Evolutionary conservation across 78 protist genomes (phyloP).

Genomic region (Dictyostelium brefeldianum): DNA sequence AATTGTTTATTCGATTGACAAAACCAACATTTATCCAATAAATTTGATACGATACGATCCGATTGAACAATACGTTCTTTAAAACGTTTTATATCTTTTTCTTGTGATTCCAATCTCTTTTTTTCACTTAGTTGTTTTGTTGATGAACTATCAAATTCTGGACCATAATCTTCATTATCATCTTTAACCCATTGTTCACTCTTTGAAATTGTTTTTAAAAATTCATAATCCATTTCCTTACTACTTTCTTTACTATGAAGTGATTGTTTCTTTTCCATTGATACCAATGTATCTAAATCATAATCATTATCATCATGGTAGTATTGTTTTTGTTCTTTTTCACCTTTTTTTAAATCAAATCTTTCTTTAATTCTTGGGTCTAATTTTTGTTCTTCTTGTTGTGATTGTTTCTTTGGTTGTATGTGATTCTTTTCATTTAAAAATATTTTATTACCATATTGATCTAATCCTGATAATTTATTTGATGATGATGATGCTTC

Average conservation of each 20-base stretch:
- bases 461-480: slow-evolving; percentile 68
- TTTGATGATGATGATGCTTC: background rate
- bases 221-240: slow-evolving; percentile 64
- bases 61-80: slow-evolving; percentile 26
- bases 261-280: slow-evolving; percentile 29
- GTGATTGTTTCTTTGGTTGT: background rate
- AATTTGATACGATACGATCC: background rate
- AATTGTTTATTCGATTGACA: background rate
- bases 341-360: slow-evolving; percentile 16
- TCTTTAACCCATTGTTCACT: slow-evolving; percentile 33
- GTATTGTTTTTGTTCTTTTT: slow-evolving; percentile 21
- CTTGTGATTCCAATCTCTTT: slow-evolving; percentile 26
- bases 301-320: slow-evolving; percentile 57
- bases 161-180: slow-evolving; percentile 77
- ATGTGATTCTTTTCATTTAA: slow-evolving; percentile 21
- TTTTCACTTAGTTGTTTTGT: background rate
- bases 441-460: slow-evolving; percentile 69
- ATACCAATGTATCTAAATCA: slow-evolving; percentile 50
- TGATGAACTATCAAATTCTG: slow-evolving; percentile 3
- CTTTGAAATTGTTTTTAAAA: slow-evolving; percentile 31
- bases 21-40: slow-evolving; percentile 64
- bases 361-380: background rate
- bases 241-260: background rate
- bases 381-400: background rate
- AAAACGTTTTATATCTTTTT: slow-evolving; percentile 12